Conservation (phyloP, 352 stramenopile species). For the Hyaloperonospora arabidopsidis region DNA sequence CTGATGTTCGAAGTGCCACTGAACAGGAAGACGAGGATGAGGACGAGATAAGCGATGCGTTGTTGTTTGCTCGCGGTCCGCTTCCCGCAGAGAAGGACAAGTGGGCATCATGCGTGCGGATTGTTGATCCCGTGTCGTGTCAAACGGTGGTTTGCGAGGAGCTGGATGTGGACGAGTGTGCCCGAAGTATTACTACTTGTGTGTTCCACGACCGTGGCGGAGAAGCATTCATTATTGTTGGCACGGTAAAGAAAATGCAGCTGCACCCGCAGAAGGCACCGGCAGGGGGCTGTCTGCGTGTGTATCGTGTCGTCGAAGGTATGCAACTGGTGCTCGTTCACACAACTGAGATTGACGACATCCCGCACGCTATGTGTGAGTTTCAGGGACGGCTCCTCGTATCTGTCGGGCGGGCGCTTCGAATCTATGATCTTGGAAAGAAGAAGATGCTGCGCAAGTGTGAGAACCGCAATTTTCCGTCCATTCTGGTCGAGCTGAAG, state of each 20-base stretch:
- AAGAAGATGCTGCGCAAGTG: slow-evolving; percentile 99
- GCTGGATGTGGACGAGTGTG: slow-evolving; percentile 90
- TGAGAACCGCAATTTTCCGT: slow-evolving; percentile 92
- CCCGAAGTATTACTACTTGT: slow-evolving; percentile 89
- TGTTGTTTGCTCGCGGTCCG: slow-evolving; percentile 55
- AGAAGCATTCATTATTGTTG: slow-evolving; percentile 96
- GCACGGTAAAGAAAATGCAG: slow-evolving; percentile 92
- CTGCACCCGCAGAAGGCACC: slow-evolving; percentile 83
- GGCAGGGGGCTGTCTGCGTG: slow-evolving; percentile 69
- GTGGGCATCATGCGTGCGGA: slow-evolving; percentile 97
- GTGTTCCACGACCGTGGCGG: slow-evolving; percentile 93
- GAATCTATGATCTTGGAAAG: slow-evolving; percentile 99
- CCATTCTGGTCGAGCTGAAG: slow-evolving; percentile 91
- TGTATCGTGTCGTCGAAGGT: slow-evolving; percentile 92
- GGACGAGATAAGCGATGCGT: slow-evolving; percentile 71
- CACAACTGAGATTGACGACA: slow-evolving; percentile 93
- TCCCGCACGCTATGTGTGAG: slow-evolving; percentile 94
- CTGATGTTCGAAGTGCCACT: slow-evolving; percentile 38
- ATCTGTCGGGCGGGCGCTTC: slow-evolving; percentile 91
- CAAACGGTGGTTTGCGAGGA: slow-evolving; percentile 87
- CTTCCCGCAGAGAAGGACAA: slow-evolving; percentile 57
- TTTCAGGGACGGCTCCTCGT: slow-evolving; percentile 97
- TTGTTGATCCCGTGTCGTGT: slow-evolving; percentile 91
- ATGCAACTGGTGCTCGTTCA: slow-evolving; percentile 94
- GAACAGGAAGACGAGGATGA: slow-evolving; percentile 78